Conservation (phyloP, 2,329 filamentous ascomycete genomes). For the Thelonectria discophora region DNA sequence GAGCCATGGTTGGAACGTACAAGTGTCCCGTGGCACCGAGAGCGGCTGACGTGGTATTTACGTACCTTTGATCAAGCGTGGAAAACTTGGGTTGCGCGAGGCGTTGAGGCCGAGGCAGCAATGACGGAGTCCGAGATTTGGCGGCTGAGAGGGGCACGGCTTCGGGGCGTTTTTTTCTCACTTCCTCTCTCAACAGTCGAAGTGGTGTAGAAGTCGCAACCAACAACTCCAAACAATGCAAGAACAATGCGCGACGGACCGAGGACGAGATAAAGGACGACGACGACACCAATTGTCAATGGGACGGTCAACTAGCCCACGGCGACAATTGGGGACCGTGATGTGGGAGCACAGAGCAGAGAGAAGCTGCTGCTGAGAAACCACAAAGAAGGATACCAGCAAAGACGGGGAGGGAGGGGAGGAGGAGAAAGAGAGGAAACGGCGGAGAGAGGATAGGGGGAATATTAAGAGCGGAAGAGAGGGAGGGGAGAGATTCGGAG, state of each 20-base stretch:
- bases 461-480: conserved; percentile 11
- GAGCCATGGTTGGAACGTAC: conserved; percentile 8
- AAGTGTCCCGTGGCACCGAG: conserved; percentile 13
- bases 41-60: conserved; percentile 35
- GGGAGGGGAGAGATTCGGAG: conserved; percentile 33
- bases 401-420: conserved; percentile 7
- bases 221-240: conserved; percentile 10
- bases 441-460: conserved; percentile 27
- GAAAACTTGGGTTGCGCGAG: conserved; percentile 22
- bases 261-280: conserved; percentile 22
- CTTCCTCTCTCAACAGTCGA: not conserved
- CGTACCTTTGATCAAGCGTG: conserved; percentile 25
- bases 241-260: conserved; percentile 19
- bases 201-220: conserved; percentile 10
- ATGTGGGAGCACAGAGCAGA: conserved; percentile 12
- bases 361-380: conserved; percentile 3
- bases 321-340: conserved; percentile 11
- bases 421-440: conserved; percentile 24
- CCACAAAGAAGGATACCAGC: conserved; percentile 9
- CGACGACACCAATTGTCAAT: conserved; percentile 34
- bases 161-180: conserved; percentile 5
- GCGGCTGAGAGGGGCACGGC: conserved; percentile 19
- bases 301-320: conserved; percentile 14
- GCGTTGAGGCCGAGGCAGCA: conserved; percentile 33
- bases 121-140: conserved; percentile 22